phyloP scores from a whole-genome alignment of 1,284 basidiomycete genomes.

The Ganoderma lingzhi region DNA sequence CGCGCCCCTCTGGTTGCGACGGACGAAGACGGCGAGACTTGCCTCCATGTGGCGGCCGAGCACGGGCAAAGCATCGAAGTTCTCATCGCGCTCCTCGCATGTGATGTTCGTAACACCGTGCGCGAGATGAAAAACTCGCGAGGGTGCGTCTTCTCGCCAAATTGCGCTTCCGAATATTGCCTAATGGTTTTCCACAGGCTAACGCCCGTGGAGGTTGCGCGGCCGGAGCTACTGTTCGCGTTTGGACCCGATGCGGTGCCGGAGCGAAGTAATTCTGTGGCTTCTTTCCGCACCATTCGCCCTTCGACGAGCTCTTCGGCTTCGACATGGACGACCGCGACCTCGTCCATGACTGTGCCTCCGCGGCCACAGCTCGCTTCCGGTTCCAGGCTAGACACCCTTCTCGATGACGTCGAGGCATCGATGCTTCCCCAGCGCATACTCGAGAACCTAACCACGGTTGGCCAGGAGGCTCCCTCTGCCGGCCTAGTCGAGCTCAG shows the following conservation, averaged over 20 bases:
- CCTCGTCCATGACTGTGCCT: constrained; percentile 12
- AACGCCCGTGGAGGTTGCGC: constrained; percentile 72
- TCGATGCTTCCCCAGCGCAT: constrained; percentile 55
- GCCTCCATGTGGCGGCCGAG: constrained; percentile 93
- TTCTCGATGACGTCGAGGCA: constrained; percentile 49
- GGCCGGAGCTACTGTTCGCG: constrained; percentile 64
- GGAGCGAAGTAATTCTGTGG: constrained; percentile 57
- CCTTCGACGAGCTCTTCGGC: constrained; percentile 54
- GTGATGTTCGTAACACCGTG: constrained; percentile 61
- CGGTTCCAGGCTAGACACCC: constrained; percentile 12
- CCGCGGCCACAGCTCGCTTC: constrained; percentile 14
- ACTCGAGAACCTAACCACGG: constrained; percentile 59
- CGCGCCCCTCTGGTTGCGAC: constrained; percentile 68
- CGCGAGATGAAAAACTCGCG: constrained; percentile 69
- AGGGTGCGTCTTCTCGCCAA: constrained; percentile 55
- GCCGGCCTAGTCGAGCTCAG: constrained; percentile 44
- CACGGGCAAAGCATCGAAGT: constrained; percentile 79
- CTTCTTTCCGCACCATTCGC: constrained; percentile 65
- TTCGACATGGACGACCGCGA: constrained; percentile 34
- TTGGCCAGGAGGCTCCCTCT: constrained; percentile 45
- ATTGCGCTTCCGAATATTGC: background rate
- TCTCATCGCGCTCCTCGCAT: constrained; percentile 66
- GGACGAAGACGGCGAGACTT: constrained; percentile 90
- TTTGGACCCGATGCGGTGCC: constrained; percentile 60
- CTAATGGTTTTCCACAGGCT: constrained; percentile 49